phyloP scores from a whole-genome alignment of 139 green algal species.

The Klebsormidium nitens region DNA sequence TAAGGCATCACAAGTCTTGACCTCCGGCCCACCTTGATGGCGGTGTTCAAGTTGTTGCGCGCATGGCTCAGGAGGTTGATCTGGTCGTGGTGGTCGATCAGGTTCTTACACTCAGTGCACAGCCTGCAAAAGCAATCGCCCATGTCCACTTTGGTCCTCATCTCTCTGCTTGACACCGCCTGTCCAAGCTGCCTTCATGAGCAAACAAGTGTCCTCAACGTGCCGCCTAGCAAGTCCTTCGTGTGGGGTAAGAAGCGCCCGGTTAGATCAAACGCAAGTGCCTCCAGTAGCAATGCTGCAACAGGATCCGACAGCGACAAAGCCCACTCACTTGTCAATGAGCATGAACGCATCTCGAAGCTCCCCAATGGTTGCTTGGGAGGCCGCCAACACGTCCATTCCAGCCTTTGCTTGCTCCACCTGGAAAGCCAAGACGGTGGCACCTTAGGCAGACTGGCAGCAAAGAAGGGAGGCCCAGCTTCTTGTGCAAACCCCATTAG shows the following conservation, averaged over 20 bases:
- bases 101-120: conserved; percentile 24
- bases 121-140: conserved; percentile 29
- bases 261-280: too few species aligned
- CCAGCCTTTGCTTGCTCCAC: conserved; percentile 28
- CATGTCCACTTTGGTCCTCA: too few species aligned
- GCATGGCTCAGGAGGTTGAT: conserved; percentile 35
- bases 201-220: too few species aligned
- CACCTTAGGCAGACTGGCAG: background rate
- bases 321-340: conserved; percentile 34
- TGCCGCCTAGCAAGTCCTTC: too few species aligned
- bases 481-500: too few species aligned
- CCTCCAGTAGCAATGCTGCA: too few species aligned
- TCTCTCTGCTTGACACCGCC: too few species aligned
- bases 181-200: too few species aligned
- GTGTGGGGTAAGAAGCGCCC: too few species aligned
- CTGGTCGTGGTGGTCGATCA: conserved; percentile 38
- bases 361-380: conserved; percentile 24
- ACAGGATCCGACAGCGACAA: too few species aligned
- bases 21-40: conserved; percentile 33
- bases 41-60: conserved; percentile 40
- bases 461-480: too few species aligned
- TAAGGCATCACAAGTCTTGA: too few species aligned
- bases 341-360: conserved; percentile 34
- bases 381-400: conserved; percentile 28
- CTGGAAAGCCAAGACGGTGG: conserved; percentile 8